Base-by-base conservation (phyloP, 2,329 filamentous ascomycete genomes). In the Gnomoniopsis smithogilvyi region DNA sequence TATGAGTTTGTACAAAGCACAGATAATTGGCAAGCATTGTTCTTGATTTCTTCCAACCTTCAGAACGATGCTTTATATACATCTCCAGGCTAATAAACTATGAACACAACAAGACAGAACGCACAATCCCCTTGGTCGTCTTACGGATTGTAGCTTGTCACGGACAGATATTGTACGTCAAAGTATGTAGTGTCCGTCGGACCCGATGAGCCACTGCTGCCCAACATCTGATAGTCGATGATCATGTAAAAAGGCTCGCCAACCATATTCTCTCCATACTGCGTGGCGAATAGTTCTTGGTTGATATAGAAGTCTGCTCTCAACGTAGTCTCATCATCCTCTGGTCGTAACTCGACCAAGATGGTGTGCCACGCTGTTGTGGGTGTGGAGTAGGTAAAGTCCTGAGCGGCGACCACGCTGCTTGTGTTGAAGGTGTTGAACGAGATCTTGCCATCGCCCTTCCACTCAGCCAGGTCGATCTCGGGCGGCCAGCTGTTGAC, bases 391-490 rank as follows among this genome's bases (percentile, higher is more conserved):
- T 84, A 84, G 0, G 68, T 67, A 3, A 80, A 74, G 60, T 83
- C 74, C 49, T 74, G 71, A 46, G 77, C 73, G 11, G 71, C 67
- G 4, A 82, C 74, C 22, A 73, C 63, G 3, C 70, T 75, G 36
- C 74, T 74, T 0, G 76, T 76, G 60, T 78, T 76, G 65, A 79
- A 78, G 0, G 79, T 82, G 64, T 82, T 82, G 70, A 82, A 83
- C 38, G 73, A 77, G 62, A 82, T 79, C 62, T 80, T 76, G 19
- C 79, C 80, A 43, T 68, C 73, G 26, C 81, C 81, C 66, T 83
- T 84, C 81, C 81, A 84, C 66, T 84, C 81, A 1, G 80, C 80
- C 66, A 83, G 74, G 65, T 84, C 80, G 59, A 84, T 78, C 74
- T 83, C 81, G 0, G 81, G 81, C 3, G 80, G 81, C 81, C 81